A percentile compares a stretch with the other conserved stretches of the same genome.
Conservation (phyloP, 345 rosid genomes). For the Jatropha curcas region DNA sequence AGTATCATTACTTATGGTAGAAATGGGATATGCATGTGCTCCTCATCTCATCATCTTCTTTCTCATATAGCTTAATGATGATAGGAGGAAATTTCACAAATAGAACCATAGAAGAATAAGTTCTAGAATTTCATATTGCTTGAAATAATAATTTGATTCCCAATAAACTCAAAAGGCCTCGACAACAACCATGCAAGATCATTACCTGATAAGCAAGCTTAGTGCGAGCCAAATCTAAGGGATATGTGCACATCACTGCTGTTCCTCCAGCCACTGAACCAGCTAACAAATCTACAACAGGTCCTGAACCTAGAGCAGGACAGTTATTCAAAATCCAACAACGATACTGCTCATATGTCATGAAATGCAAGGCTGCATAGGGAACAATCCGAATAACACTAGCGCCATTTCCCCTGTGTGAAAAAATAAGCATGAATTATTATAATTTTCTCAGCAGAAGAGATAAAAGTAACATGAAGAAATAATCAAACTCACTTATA, state of each 20-base stretch:
- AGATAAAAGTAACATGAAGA: slow-evolving; percentile 10
- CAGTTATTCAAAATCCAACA: slow-evolving; percentile 76
- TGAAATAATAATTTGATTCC: neutral
- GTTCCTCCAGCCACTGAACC: slow-evolving; percentile 97
- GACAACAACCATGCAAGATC: slow-evolving; percentile 11
- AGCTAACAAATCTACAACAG: slow-evolving; percentile 86
- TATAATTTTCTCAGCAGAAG: slow-evolving; percentile 1
- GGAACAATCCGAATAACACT: slow-evolving; percentile 93
- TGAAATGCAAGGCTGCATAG: slow-evolving; percentile 94
- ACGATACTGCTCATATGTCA: slow-evolving; percentile 92
- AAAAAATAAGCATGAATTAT: slow-evolving; percentile 23
- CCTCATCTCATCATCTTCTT: neutral
- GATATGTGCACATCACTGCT: slow-evolving; percentile 93
- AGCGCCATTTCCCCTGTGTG: slow-evolving; percentile 86
- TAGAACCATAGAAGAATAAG: neutral
- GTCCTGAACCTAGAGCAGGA: slow-evolving; percentile 77
- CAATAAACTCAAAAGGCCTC: slow-evolving; percentile 10
- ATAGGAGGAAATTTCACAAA: neutral
- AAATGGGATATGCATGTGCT: neutral
- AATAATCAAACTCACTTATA: slow-evolving; percentile 57
- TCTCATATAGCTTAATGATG: neutral
- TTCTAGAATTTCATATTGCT: slow-evolving; percentile 1
- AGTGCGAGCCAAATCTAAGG: slow-evolving; percentile 93
- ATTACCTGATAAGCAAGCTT: slow-evolving; percentile 96
- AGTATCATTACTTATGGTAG: neutral